Evolutionary conservation across 805 yeast genomes (phyloP).

Genomic region (Wickerhamomyces canadensis): DNA sequence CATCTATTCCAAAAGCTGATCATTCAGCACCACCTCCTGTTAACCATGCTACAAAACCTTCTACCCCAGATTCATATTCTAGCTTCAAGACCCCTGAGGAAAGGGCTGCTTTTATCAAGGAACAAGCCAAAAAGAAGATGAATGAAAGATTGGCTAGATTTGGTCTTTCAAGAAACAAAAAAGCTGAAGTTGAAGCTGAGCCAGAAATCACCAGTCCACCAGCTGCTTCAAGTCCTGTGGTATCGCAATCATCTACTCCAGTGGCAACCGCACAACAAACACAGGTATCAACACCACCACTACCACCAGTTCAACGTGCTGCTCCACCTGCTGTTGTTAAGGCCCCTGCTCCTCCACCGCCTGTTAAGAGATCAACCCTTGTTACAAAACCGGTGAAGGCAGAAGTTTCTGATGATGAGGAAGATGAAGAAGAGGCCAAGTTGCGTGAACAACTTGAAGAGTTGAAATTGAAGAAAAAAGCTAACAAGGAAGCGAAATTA

Average conservation of each 20-base stretch:
- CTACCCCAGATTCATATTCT: conserved; percentile 21
- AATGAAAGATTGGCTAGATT: conserved; percentile 76
- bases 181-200: conserved; percentile 3
- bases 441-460: conserved; percentile 36
- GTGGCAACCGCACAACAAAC: neutral
- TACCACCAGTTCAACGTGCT: conserved; percentile 1
- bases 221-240: neutral
- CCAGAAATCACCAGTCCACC: conserved; percentile 3
- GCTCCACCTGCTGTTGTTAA: conserved; percentile 6
- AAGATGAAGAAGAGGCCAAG: conserved; percentile 43
- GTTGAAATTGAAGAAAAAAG: conserved; percentile 44
- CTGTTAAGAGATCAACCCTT: conserved; percentile 1
- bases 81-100: conserved; percentile 50
- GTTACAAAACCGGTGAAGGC: conserved; percentile 5
- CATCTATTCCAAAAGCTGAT: too few relatives aligned
- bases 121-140: conserved; percentile 79
- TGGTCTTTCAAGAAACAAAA: conserved; percentile 53
- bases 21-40: conserved; percentile 15
- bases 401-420: conserved; percentile 34
- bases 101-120: conserved; percentile 74
- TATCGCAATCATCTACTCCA: neutral
- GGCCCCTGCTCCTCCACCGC: conserved; percentile 12
- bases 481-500: conserved; percentile 54
- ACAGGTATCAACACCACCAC: conserved; percentile 1
- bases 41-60: conserved; percentile 13